Evolutionary conservation across 441 rosid species (phyloP).

Genomic region (Gossypium gossypioides): DNA sequence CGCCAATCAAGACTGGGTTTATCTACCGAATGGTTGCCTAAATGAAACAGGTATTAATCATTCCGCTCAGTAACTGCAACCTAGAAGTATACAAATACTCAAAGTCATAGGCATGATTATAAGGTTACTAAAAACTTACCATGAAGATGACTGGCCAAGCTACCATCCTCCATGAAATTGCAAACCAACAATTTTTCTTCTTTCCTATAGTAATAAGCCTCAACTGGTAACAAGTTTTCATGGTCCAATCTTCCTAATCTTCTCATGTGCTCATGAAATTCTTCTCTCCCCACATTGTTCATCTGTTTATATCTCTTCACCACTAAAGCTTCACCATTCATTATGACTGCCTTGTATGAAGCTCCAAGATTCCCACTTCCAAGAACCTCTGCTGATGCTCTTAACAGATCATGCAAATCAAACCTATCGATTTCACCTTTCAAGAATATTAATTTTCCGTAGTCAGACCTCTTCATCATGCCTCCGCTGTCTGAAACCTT

Average conservation of each 20-base stretch:
- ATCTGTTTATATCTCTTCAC: conserved; percentile 87
- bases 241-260: conserved; percentile 61
- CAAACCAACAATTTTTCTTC: conserved; percentile 83
- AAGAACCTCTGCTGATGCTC: conserved; percentile 81
- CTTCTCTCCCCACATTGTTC: conserved; percentile 69
- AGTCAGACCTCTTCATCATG: conserved; percentile 23
- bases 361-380: conserved; percentile 93
- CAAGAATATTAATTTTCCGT: conserved; percentile 33
- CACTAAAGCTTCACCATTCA: conserved; percentile 39
- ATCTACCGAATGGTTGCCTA: conserved; percentile 54
- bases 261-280: conserved; percentile 78
- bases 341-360: conserved; percentile 64
- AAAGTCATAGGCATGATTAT: no score
- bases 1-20: conserved; percentile 64
- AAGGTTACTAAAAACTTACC: neutral
- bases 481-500: neutral
- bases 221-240: conserved; percentile 59
- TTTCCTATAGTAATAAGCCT: conserved; percentile 72
- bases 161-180: conserved; percentile 46
- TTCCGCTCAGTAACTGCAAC: neutral
- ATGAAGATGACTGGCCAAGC: conserved; percentile 83
- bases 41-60: neutral
- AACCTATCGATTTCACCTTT: conserved; percentile 50
- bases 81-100: no score
- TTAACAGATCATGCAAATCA: conserved; percentile 67